A percentile compares a stretch with the other conserved stretches of the same genome.
Conservation (phyloP, 352 stramenopile species). For the Hyaloperonospora brassicae region DNA sequence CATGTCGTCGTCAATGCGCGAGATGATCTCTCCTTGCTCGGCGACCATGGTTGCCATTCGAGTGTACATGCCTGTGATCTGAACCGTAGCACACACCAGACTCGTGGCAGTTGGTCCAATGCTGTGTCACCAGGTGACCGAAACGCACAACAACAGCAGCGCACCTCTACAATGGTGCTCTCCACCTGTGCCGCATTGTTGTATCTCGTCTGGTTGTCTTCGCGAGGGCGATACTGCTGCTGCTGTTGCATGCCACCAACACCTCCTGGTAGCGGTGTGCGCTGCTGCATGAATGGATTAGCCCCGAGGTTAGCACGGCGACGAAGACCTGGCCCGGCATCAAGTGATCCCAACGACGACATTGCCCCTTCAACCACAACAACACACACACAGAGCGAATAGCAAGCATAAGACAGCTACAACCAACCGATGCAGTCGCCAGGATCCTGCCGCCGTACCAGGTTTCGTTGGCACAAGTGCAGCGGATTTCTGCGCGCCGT, state of each 20-base stretch:
- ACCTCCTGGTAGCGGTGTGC: conserved; percentile 23
- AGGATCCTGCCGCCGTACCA: conserved; percentile 13
- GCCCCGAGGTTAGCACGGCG: conserved; percentile 53
- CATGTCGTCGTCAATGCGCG: conserved; percentile 82
- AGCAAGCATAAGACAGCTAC: background rate
- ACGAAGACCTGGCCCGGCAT: conserved; percentile 36
- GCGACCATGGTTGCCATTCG: conserved; percentile 79
- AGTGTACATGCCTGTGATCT: conserved; percentile 85
- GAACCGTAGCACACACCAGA: background rate
- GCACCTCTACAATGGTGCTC: conserved; percentile 78
- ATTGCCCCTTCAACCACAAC: conserved; percentile 12
- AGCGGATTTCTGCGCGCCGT: conserved; percentile 16
- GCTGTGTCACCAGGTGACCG: too few relatives aligned
- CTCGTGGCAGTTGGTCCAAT: background rate
- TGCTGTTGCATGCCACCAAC: conserved; percentile 32
- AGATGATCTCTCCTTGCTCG: conserved; percentile 73
- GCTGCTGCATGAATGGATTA: conserved; percentile 73
- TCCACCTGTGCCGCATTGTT: conserved; percentile 75
- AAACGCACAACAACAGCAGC: background rate
- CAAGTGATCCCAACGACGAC: conserved; percentile 14
- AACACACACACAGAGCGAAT: background rate
- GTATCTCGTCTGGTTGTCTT: conserved; percentile 66
- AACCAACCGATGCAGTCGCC: background rate
- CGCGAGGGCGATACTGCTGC: conserved; percentile 56
- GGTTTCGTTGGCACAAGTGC: conserved; percentile 15